Evolutionary conservation across 78 protist genomes (phyloP).

Genomic region (Protostelium mycophagum): DNA sequence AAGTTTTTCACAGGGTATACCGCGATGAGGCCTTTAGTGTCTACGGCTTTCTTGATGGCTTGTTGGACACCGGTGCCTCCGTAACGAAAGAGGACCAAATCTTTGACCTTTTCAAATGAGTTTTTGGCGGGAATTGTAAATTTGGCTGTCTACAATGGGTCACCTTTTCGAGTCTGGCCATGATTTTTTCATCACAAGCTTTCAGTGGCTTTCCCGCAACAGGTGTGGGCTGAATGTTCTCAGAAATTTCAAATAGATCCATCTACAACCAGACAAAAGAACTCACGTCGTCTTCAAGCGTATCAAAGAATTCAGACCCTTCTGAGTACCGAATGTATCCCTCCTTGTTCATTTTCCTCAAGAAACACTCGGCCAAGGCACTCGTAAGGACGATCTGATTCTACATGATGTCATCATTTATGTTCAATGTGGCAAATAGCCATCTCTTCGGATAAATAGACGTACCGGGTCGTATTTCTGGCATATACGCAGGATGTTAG

Average conservation of each 20-base stretch:
- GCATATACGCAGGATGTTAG: conserved; percentile 19
- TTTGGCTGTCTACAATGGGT: not conserved
- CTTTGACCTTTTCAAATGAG: conserved; percentile 36
- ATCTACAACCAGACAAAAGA: not conserved
- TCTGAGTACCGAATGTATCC: conserved; percentile 19
- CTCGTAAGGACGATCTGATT: conserved; percentile 30
- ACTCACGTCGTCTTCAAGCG: conserved; percentile 1
- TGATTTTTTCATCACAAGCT: conserved; percentile 34
- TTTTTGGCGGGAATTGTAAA: conserved; percentile 9
- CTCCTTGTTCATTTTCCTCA: conserved; percentile 30
- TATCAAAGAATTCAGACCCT: conserved; percentile 31
- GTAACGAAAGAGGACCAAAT: conserved; percentile 48
- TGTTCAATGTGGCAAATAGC: not conserved
- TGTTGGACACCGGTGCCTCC: conserved; percentile 51
- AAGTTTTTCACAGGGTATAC: conserved; percentile 51
- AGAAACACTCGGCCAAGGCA: conserved; percentile 51
- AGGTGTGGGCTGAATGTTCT: not conserved
- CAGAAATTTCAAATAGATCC: not conserved
- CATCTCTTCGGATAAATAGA: not conserved
- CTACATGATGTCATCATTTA: not conserved
- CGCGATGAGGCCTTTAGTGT: conserved; percentile 20
- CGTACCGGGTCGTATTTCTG: conserved; percentile 12
- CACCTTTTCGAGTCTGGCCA: conserved; percentile 26
- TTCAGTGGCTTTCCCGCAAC: conserved; percentile 4
- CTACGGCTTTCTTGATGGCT: conserved; percentile 56